Evolutionary conservation across 2,329 filamentous ascomycete genomes (phyloP).

Genomic region (Coleophoma crateriformis): DNA sequence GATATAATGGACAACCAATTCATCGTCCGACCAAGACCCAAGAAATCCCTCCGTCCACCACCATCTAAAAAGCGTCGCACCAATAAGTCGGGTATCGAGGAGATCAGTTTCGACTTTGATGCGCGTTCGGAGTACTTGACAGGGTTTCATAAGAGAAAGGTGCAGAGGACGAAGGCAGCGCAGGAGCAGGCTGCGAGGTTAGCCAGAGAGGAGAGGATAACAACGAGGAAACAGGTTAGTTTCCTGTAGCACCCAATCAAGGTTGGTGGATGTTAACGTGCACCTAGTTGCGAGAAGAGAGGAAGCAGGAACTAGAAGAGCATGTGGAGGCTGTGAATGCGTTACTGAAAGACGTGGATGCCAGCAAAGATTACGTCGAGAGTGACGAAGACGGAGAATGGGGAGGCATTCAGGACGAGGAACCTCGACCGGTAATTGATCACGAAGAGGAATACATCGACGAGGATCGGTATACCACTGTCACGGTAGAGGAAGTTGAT

Average conservation of each 20-base stretch:
- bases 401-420: constrained; percentile 55
- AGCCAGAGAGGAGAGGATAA: constrained; percentile 71
- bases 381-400: constrained; percentile 50
- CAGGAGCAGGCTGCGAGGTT: constrained; percentile 75
- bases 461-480: constrained; percentile 91
- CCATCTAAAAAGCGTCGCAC: constrained; percentile 63
- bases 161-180: constrained; percentile 77
- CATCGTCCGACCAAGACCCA: constrained; percentile 54
- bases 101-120: constrained; percentile 77
- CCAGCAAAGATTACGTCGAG: constrained; percentile 25
- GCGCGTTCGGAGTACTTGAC: constrained; percentile 85
- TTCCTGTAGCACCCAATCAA: neutral
- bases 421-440: constrained; percentile 51
- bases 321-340: constrained; percentile 73
- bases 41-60: constrained; percentile 51
- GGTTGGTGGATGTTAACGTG: constrained; percentile 6
- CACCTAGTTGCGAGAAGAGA: constrained; percentile 71
- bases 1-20: constrained; percentile 21
- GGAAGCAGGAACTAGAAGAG: constrained; percentile 73
- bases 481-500: constrained; percentile 86
- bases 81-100: constrained; percentile 54
- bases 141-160: constrained; percentile 94
- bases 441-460: constrained; percentile 93
- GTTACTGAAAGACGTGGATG: constrained; percentile 33
- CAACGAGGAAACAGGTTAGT: constrained; percentile 68